Conservation (phyloP, 768 basidiomycete genomes). For the Kwoniella europaea region DNA sequence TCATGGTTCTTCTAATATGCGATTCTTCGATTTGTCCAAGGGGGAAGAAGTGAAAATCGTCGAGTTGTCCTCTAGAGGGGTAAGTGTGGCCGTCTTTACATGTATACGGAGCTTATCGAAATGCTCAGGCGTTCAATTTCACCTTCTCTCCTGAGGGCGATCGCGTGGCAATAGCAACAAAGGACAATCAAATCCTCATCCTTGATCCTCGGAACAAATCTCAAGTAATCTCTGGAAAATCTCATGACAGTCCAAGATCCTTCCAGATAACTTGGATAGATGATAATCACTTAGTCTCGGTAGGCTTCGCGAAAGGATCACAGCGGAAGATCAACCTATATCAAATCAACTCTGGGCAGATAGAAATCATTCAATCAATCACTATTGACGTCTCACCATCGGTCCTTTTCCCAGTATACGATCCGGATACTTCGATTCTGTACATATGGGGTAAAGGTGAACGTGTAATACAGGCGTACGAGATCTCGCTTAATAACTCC, state of each 20-base stretch:
- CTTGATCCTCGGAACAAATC: constrained; percentile 55
- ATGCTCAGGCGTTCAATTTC: constrained; percentile 50
- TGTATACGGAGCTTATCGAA: background rate
- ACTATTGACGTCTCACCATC: constrained; percentile 58
- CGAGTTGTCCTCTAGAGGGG: constrained; percentile 42
- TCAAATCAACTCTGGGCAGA: constrained; percentile 22
- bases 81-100: constrained; percentile 8
- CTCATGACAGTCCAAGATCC: constrained; percentile 57
- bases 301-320: constrained; percentile 58
- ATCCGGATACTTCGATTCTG: constrained; percentile 58
- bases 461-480: constrained; percentile 55
- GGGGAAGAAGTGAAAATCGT: constrained; percentile 29
- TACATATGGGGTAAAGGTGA: constrained; percentile 59
- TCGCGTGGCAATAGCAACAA: constrained; percentile 55
- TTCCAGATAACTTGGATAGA: constrained; percentile 57
- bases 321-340: constrained; percentile 57
- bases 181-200: constrained; percentile 53
- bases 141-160: constrained; percentile 49
- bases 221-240: constrained; percentile 25
- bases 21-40: constrained; percentile 49
- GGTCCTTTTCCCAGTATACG: constrained; percentile 57
- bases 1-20: constrained; percentile 43
- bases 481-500: constrained; percentile 42
- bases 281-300: constrained; percentile 46
- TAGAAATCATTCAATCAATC: constrained; percentile 35